phyloP scores from a whole-genome alignment of 129 eudicot species.

The sunflower (Helianthus annuus) region HanXRQr2.0-SUNRISE NC_035447.2:15625341-15625840 shows the following conservation, averaged over 20 bases:
- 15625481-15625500: slow-evolving; percentile 97
- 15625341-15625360: slow-evolving; percentile 50
- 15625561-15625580: slow-evolving; percentile 79
- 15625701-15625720: slow-evolving; percentile 50
- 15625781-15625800: background rate
- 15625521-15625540: slow-evolving; percentile 63
- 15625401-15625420: background rate
- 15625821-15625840: slow-evolving; percentile 91
- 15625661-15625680: background rate
- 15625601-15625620: slow-evolving; percentile 94
- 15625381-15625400: background rate
- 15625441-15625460: slow-evolving; percentile 62
- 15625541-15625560: slow-evolving; percentile 93
- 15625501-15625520: slow-evolving; percentile 65
- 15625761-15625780: background rate
- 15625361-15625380: background rate
- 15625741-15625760: slow-evolving; percentile 2
- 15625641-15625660: slow-evolving; percentile 92
- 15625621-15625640: slow-evolving; percentile 91
- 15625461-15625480: slow-evolving; percentile 87
- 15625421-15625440: slow-evolving; percentile 8
- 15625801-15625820: background rate
- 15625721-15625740: slow-evolving; percentile 39
- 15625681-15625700: slow-evolving; percentile 1
- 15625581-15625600: slow-evolving; percentile 89